Evolutionary conservation across 352 stramenopile genomes (phyloP), one percentile per base, ranked within the genome.

Genomic region (Globisporangium okanoganense): DNA sequence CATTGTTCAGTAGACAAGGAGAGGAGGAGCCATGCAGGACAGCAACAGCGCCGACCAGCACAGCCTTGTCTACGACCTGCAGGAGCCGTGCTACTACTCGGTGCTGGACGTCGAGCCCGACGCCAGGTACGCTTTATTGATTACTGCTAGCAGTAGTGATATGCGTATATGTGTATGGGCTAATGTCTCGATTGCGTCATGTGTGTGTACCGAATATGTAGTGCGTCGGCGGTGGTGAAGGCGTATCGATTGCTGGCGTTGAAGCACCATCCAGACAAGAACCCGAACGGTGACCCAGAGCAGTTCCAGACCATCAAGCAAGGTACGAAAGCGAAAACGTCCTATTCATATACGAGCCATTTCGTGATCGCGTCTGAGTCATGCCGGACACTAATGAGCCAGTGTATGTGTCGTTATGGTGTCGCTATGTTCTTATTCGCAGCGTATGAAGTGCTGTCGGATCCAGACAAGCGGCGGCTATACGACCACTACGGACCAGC

Each of bases 191-290:
- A 36, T 24, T 13, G 14, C 36, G 33, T 14, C 16, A 40, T 22
- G 16, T 55, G 40, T 24, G 22, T 43, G n/a, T 40, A 55, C 36
- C 44, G 44, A 44, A n/a, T n/a, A n/a, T n/a, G n/a, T 58, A 98
- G 83, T 65, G 70, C 93, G 31, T 76, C 96, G 6, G 92, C 96
- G 49, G 98, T 99, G 56, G 97, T 98, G 66, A 88, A 92, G 51
- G 92, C 96, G 5, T 99, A 99, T 71, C 96, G 97, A 52, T 82
- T 83, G 49, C 78, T 98, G 57, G 91, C 87, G 61, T 79, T 98
- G 33, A 89, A 97, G 73, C 89, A 97, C n/a, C 95, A 99, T 60
- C 96, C 96, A 2, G 96, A 99, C 75, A 98, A 98, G 76, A 98
- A 98, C 71, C 90, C 85, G 13, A 85, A 83, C 43, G 88, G 85